These are phyloP conservation scores for Colletotrichum sidae DNA, from an alignment of 2,329 filamentous ascomycete species.

Conservation along the genomic window DNA sequence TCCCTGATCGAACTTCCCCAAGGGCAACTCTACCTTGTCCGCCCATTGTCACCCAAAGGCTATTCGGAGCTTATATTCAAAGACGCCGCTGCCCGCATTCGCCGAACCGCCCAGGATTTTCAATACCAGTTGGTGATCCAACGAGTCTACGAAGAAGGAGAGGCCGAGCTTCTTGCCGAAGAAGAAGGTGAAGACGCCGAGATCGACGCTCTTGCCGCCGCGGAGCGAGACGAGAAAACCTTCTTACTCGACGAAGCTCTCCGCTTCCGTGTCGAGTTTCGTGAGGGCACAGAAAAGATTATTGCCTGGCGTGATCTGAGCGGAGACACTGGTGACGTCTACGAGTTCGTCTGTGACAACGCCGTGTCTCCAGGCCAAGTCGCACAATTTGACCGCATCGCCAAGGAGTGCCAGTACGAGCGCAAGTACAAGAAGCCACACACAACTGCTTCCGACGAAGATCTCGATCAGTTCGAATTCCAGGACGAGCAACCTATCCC, in stretches of 20 bases:
- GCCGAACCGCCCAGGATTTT: slow-evolving; percentile 92
- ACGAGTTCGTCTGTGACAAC: slow-evolving; percentile 94
- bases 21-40: slow-evolving; percentile 96
- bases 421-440: slow-evolving; percentile 88
- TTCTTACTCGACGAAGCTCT: slow-evolving; percentile 95
- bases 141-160: slow-evolving; percentile 96
- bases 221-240: slow-evolving; percentile 95
- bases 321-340: slow-evolving; percentile 94
- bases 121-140: slow-evolving; percentile 98
- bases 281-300: slow-evolving; percentile 84
- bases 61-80: slow-evolving; percentile 99
- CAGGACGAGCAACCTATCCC: slow-evolving; percentile 72
- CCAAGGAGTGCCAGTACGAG: slow-evolving; percentile 97
- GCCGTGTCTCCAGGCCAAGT: slow-evolving; percentile 78
- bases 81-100: slow-evolving; percentile 91
- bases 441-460: slow-evolving; percentile 82
- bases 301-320: slow-evolving; percentile 96
- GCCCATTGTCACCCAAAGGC: slow-evolving; percentile 93
- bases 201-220: slow-evolving; percentile 75
- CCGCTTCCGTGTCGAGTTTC: slow-evolving; percentile 85
- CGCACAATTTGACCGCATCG: slow-evolving; percentile 82
- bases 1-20: slow-evolving; percentile 94
- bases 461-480: slow-evolving; percentile 88
- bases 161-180: slow-evolving; percentile 90
- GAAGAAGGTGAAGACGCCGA: slow-evolving; percentile 88